Evolutionary conservation across 108 stramenopile genomes (phyloP), one percentile per base, ranked within the genome.

Genomic region (Cyclotella baltica): DNA sequence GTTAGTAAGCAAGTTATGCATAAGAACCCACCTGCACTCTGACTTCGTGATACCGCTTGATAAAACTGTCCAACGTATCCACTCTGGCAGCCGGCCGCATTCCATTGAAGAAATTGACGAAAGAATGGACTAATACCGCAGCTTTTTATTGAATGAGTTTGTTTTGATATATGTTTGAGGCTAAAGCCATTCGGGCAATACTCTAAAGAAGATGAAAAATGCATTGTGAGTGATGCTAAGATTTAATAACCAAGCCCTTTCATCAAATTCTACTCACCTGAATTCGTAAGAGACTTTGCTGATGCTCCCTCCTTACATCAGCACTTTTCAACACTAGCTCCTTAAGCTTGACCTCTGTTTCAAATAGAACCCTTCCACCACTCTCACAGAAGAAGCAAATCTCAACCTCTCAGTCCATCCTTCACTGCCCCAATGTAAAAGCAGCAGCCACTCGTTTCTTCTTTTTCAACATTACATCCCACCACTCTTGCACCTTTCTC

Each of bases 401-500:
- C 67, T 64, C 20, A 23, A 35, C 53, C 55, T 36, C 68, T 85
- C 83, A 52, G 55, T 43, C 1, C 25, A 53, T n/a, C 34, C 34
- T 52, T 89, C 89, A 90, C 36, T 53, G 29, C 10, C 19, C 34
- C 31, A 67, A 80, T 59, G 88, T 87, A 5, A 74, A 25, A 18
- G 15, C 46, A 1, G 88, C 86, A 22, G 87, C 91, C 29, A 15
- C 78, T 25, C 40, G 31, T 53, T 84, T 83, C 56, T 58, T 81
- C 67, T 81, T 68, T 11, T 75, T 15, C 16, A 77, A 22, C 25
- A 62, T 15, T 11, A 50, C 65, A n/a, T 46, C 27, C 27, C 38
- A 89, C 53, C 78, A 81, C 19, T 67, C 59, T 68, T 94, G 93
- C 62, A 94, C 88, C 4, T 78, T 30, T 13, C 86, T 64, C 28